Conservation (phyloP, 2,329 filamentous ascomycete species). For the Colletotrichum falcatum region DNA sequence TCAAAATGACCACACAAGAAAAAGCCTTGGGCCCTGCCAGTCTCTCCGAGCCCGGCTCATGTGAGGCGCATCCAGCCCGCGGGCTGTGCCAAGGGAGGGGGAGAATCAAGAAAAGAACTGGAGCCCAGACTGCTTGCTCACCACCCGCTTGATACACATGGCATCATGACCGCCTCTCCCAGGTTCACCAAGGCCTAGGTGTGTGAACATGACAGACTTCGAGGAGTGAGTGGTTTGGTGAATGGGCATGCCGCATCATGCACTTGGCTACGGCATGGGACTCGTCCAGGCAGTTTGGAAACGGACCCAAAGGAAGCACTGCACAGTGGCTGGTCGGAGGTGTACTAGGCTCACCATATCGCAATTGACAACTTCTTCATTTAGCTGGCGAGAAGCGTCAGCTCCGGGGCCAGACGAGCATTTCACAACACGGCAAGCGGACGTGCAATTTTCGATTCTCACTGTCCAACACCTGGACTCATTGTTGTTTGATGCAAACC, state of each 20-base stretch:
- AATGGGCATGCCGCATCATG: background rate
- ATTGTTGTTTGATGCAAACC: slow-evolving; percentile 12
- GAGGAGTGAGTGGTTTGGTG: background rate
- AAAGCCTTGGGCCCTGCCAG: background rate
- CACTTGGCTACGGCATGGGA: background rate
- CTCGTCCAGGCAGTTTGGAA: background rate
- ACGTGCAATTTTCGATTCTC: background rate
- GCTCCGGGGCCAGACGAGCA: background rate
- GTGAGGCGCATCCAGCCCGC: background rate
- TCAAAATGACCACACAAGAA: background rate
- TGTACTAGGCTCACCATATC: background rate
- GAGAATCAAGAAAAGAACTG: background rate
- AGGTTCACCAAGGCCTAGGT: background rate
- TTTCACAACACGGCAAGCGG: background rate
- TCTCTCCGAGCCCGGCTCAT: no score
- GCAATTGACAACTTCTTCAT: background rate
- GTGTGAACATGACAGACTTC: background rate
- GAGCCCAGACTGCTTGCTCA: background rate
- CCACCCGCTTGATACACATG: background rate
- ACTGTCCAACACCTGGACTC: background rate
- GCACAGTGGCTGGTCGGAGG: background rate
- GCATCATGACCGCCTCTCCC: background rate
- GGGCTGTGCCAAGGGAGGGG: background rate
- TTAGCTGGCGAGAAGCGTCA: background rate
- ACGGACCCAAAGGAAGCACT: background rate